Evolutionary conservation across 2,329 filamentous ascomycete species (phyloP).

Genomic region (Clarireedia paspali): DNA sequence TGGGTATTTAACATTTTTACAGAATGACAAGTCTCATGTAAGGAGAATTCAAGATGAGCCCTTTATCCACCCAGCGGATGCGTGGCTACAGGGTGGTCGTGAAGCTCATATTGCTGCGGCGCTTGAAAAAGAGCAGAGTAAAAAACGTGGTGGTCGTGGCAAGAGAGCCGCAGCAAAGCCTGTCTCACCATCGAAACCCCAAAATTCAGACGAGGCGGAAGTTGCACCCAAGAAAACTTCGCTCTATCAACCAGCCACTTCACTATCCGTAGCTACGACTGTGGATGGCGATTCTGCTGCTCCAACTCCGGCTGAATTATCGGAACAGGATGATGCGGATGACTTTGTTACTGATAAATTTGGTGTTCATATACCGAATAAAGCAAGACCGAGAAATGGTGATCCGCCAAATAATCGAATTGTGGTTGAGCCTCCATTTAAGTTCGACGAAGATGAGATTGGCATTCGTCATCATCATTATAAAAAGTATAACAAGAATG

Average conservation of each 20-base stretch:
- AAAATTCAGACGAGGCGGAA: slow-evolving; percentile 6
- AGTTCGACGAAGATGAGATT: slow-evolving; percentile 26
- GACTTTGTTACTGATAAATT: slow-evolving; percentile 19
- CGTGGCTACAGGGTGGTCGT: slow-evolving; percentile 3
- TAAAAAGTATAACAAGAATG: slow-evolving; percentile 18
- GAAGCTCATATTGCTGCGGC: slow-evolving; percentile 3
- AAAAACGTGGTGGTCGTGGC: slow-evolving; percentile 5
- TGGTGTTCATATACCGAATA: slow-evolving; percentile 20
- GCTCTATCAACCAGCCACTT: slow-evolving; percentile 12
- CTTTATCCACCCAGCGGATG: slow-evolving; percentile 4
- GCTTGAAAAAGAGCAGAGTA: slow-evolving; percentile 5
- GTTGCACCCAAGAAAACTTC: slow-evolving; percentile 11
- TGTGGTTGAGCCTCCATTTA: slow-evolving; percentile 17
- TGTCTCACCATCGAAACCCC: not conserved
- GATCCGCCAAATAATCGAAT: slow-evolving; percentile 22
- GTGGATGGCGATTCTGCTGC: slow-evolving; percentile 14
- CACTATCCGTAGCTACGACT: slow-evolving; percentile 1
- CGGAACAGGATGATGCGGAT: slow-evolving; percentile 18
- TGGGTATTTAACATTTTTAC: slow-evolving; percentile 9
- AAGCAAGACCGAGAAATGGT: slow-evolving; percentile 19
- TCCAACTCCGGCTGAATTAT: slow-evolving; percentile 16
- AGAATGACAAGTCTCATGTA: slow-evolving; percentile 16
- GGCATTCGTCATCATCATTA: slow-evolving; percentile 23
- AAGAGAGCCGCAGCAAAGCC: slow-evolving; percentile 6
- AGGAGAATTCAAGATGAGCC: slow-evolving; percentile 1